phyloP scores from a whole-genome alignment of 352 stramenopile genomes.

The Achlya hypogyna region DNA sequence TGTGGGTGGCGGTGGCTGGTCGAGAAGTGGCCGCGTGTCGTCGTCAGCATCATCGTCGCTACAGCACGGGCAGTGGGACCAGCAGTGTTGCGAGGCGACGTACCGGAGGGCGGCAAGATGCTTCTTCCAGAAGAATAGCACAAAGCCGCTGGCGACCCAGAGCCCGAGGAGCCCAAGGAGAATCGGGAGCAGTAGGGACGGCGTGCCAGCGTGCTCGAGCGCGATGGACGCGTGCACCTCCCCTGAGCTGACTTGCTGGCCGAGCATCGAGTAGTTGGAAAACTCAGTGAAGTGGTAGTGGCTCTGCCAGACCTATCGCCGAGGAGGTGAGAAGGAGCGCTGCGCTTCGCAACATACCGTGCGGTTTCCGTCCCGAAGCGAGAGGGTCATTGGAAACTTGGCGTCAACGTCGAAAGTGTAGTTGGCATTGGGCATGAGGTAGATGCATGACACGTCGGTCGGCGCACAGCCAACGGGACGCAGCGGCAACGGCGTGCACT shows the following conservation, averaged over 20 bases:
- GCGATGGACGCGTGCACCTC: constrained; percentile 9
- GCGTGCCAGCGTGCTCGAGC: not conserved
- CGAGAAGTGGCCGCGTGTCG: not conserved
- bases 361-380: not conserved
- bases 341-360: not conserved
- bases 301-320: not conserved
- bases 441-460: not conserved
- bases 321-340: not conserved
- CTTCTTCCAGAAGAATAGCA: constrained; percentile 2
- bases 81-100: not conserved
- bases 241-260: constrained; percentile 7
- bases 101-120: constrained; percentile 8
- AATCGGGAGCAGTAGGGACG: not conserved
- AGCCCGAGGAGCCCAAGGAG: not conserved
- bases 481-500: not conserved
- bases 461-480: not conserved
- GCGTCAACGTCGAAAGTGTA: constrained; percentile 5
- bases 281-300: not conserved
- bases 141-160: not conserved
- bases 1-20: not conserved
- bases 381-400: constrained; percentile 10
- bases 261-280: constrained; percentile 1
- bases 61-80: not conserved
- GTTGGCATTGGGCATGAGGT: not conserved
- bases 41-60: constrained; percentile 10